phyloP scores from a whole-genome alignment of 305 asterid species.

The Solanum hybrid region DNA sequence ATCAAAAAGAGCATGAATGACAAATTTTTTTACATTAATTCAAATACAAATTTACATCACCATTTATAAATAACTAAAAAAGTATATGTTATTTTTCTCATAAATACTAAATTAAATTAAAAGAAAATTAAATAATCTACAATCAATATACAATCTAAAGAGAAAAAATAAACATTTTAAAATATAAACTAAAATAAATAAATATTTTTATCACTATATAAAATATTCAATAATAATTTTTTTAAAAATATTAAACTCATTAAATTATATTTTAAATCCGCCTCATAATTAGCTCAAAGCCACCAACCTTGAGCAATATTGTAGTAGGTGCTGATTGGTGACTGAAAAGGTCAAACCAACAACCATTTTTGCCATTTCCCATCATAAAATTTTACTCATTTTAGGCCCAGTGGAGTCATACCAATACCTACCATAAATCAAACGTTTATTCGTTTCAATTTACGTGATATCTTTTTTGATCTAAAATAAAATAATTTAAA shows the following conservation, averaged over 20 bases:
- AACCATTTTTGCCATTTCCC: neutral
- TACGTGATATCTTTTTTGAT: rapidly evolving
- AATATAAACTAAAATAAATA: too few species aligned
- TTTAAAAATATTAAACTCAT: neutral
- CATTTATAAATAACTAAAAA: neutral
- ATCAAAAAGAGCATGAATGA: neutral
- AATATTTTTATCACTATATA: neutral
- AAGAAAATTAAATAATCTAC: neutral
- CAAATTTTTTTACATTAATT: neutral
- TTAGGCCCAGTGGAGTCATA: neutral
- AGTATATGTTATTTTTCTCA: neutral
- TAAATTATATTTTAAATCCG: neutral
- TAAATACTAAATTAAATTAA: neutral
- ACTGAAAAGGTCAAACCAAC: neutral
- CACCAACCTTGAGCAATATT: neutral
- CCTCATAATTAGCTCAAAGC: neutral
- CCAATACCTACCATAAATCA: neutral
- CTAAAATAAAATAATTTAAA: too few species aligned
- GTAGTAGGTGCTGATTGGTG: neutral
- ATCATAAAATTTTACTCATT: neutral
- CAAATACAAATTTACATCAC: neutral
- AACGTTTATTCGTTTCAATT: neutral
- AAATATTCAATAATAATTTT: neutral
- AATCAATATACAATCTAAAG: neutral
- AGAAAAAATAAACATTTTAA: too few species aligned